phyloP scores from a whole-genome alignment of 1,284 basidiomycete species.

The Calocybe gambosa region DNA sequence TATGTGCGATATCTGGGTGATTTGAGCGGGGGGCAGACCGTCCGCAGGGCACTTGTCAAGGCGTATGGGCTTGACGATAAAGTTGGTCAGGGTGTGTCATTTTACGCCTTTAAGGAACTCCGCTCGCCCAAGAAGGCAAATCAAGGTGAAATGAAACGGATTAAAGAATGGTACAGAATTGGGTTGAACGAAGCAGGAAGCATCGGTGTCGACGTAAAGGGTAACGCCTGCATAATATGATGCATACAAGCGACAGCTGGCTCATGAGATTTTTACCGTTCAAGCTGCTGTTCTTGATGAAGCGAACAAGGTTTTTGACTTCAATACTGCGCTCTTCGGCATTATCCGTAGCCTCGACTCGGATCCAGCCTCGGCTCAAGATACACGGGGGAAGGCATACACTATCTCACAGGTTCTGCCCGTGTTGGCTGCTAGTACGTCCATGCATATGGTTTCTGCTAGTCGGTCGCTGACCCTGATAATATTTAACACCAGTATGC shows the following conservation, averaged over 20 bases:
- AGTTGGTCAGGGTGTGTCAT: slow-evolving; percentile 48
- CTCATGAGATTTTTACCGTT: background rate
- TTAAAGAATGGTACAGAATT: slow-evolving; percentile 73
- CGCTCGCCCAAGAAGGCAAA: slow-evolving; percentile 35
- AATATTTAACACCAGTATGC: slow-evolving; percentile 26
- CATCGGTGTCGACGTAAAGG: slow-evolving; percentile 49
- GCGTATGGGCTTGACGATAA: slow-evolving; percentile 58
- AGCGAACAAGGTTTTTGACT: slow-evolving; percentile 62
- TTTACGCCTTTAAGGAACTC: slow-evolving; percentile 70
- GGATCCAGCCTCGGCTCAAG: background rate
- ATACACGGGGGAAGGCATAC: slow-evolving; percentile 11
- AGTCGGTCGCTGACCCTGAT: background rate
- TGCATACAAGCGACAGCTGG: background rate
- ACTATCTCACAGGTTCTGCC: slow-evolving; percentile 36
- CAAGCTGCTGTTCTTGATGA: slow-evolving; percentile 48
- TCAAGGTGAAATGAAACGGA: slow-evolving; percentile 61
- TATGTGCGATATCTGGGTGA: slow-evolving; percentile 87
- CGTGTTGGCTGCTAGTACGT: slow-evolving; percentile 39
- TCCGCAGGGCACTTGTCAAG: slow-evolving; percentile 58
- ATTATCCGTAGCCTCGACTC: slow-evolving; percentile 25
- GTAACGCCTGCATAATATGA: slow-evolving; percentile 22
- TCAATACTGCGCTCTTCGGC: slow-evolving; percentile 64
- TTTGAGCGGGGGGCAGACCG: slow-evolving; percentile 75
- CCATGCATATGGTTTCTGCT: background rate
- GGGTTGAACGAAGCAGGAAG: slow-evolving; percentile 68